A percentile compares a stretch with the other conserved stretches of the same genome.
Conservation (phyloP, 768 basidiomycete species). For the Galerina sulciceps region DNA sequence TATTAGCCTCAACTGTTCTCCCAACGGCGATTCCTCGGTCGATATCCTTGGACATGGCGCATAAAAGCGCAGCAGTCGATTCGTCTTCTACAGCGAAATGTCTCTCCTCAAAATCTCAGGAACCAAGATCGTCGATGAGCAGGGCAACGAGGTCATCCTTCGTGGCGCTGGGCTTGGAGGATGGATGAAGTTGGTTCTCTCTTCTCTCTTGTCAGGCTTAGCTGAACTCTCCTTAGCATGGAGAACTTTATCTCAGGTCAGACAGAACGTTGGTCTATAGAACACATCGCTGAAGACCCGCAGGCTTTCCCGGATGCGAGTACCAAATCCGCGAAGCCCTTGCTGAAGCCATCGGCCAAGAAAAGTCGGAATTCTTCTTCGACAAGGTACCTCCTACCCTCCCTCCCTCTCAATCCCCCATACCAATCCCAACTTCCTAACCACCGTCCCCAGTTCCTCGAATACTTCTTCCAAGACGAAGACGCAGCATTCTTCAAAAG, state of each 20-base stretch:
- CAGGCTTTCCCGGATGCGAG: slow-evolving; percentile 83
- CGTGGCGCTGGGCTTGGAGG: slow-evolving; percentile 81
- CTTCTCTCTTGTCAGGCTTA: not conserved
- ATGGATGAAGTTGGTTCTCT: slow-evolving; percentile 78
- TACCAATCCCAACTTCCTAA: too few relatives aligned
- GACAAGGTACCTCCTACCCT: slow-evolving; percentile 61
- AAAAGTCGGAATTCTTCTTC: slow-evolving; percentile 80
- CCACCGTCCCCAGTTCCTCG: slow-evolving; percentile 57
- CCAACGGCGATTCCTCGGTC: not conserved
- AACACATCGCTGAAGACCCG: not conserved
- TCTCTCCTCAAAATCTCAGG: slow-evolving; percentile 61
- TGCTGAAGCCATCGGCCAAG: slow-evolving; percentile 63
- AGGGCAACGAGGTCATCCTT: slow-evolving; percentile 61
- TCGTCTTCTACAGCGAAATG: slow-evolving; percentile 33
- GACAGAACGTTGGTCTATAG: not conserved
- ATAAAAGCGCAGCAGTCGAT: slow-evolving; percentile 4
- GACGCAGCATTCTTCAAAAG: slow-evolving; percentile 79
- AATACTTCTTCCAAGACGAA: slow-evolving; percentile 78
- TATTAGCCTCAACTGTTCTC: not conserved
- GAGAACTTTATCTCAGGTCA: slow-evolving; percentile 78
- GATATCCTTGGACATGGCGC: slow-evolving; percentile 7
- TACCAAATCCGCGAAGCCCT: slow-evolving; percentile 76
- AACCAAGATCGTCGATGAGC: slow-evolving; percentile 60
- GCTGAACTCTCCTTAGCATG: slow-evolving; percentile 49
- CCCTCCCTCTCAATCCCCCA: not conserved